Percentiles rank a stretch among this genome's conserved stretches.
Evolutionary conservation across 2,329 filamentous ascomycete genomes (phyloP).

Genomic region (Ophiostoma sp.): DNA sequence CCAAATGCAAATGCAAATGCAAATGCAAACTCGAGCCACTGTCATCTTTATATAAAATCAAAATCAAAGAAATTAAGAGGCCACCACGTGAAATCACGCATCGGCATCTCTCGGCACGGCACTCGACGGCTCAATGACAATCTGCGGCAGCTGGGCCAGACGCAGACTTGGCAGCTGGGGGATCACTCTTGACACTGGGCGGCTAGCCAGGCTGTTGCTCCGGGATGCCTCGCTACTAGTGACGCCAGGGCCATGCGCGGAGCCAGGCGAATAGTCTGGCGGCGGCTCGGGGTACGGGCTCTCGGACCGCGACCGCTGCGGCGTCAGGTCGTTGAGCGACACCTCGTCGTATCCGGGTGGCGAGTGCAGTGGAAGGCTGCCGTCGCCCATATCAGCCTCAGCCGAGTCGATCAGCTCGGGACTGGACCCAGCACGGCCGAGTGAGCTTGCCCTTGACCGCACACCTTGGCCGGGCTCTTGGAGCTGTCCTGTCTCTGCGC

Average conservation of each 20-base stretch:
- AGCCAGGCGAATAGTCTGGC: conserved; percentile 41
- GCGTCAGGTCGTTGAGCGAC: conserved; percentile 33
- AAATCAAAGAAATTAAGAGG: neutral
- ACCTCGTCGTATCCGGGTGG: conserved; percentile 50
- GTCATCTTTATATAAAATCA: neutral
- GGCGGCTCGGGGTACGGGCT: conserved; percentile 47
- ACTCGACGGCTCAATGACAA: conserved; percentile 53
- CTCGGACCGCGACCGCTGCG: conserved; percentile 32
- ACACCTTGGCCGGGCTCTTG: conserved; percentile 26
- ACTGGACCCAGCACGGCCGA: conserved; percentile 43
- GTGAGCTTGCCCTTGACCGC: conserved; percentile 36
- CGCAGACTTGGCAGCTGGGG: conserved; percentile 51
- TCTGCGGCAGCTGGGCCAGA: conserved; percentile 48
- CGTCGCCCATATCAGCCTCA: conserved; percentile 44
- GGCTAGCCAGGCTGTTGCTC: conserved; percentile 18
- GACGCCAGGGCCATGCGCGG: neutral
- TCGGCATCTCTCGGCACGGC: conserved; percentile 32
- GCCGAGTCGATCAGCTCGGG: conserved; percentile 47
- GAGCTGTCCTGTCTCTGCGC: conserved; percentile 17
- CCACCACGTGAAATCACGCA: neutral
- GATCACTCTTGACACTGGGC: conserved; percentile 27
- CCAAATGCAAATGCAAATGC: neutral
- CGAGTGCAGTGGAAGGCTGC: conserved; percentile 40
- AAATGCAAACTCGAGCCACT: neutral
- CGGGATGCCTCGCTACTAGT: neutral